Percentiles rank a stretch among this genome's conserved stretches.
These are phyloP conservation scores for Phaffomyces opuntiae DNA, from an alignment of 805 yeast genomes.

Conservation along the genomic window DNA sequence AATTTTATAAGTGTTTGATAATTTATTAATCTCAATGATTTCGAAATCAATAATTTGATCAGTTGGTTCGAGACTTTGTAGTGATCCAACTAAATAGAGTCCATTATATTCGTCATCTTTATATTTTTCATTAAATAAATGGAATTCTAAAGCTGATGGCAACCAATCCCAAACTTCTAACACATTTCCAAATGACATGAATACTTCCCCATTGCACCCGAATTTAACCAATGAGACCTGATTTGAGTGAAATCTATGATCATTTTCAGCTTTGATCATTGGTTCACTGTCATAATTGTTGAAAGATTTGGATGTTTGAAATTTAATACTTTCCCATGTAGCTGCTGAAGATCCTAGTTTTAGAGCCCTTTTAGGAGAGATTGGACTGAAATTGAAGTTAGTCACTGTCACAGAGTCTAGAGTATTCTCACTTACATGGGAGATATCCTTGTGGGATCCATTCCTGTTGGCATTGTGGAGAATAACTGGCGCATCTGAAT, in stretches of 20 bases:
- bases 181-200: constrained; percentile 21
- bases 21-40: constrained; percentile 23
- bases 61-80: constrained; percentile 4
- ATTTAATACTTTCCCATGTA: constrained; percentile 24
- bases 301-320: constrained; percentile 2
- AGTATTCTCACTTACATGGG: constrained; percentile 15
- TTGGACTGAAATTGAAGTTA: constrained; percentile 6
- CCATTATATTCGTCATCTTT: constrained; percentile 7
- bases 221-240: constrained; percentile 19
- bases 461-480: constrained; percentile 23
- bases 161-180: constrained; percentile 37
- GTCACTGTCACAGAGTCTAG: too few species aligned
- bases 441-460: constrained; percentile 23
- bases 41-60: constrained; percentile 18
- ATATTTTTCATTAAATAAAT: background rate
- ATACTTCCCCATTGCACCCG: constrained; percentile 33
- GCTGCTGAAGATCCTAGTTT: constrained; percentile 22
- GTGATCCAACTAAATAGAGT: constrained; percentile 24
- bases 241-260: background rate
- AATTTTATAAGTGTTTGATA: constrained; percentile 18
- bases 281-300: background rate
- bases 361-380: constrained; percentile 16
- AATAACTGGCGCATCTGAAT: constrained; percentile 9
- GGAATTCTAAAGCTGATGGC: constrained; percentile 18
- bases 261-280: constrained; percentile 3